These are phyloP conservation scores for Phaeosphaeriaceae sp. DNA, from an alignment of 2,329 filamentous ascomycete species.

Conservation along the genomic window DNA sequence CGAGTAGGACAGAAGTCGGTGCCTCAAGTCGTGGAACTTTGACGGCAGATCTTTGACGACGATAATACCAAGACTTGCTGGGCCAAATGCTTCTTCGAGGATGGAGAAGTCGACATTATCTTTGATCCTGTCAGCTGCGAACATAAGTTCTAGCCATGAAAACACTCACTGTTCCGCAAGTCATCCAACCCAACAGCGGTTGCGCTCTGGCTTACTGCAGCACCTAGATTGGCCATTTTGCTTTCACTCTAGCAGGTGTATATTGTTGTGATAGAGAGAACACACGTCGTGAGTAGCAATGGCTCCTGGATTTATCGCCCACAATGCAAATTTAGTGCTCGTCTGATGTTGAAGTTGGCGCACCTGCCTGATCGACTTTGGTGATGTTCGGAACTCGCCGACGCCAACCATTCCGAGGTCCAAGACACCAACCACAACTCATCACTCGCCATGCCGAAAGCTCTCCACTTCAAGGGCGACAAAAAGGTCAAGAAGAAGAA, in stretches of 20 bases:
- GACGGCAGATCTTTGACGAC: slow-evolving; percentile 85
- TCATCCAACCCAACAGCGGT: slow-evolving; percentile 48
- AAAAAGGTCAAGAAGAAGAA: slow-evolving; percentile 95
- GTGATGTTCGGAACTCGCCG: not conserved
- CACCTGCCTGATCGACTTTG: slow-evolving; percentile 31
- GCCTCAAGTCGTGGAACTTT: slow-evolving; percentile 74
- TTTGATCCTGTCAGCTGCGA: slow-evolving; percentile 41
- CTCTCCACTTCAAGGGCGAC: slow-evolving; percentile 95
- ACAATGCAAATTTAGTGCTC: slow-evolving; percentile 9
- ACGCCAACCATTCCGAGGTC: slow-evolving; percentile 12
- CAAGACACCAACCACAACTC: slow-evolving; percentile 14
- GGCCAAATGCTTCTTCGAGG: slow-evolving; percentile 83
- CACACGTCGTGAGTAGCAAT: not conserved
- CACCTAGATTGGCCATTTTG: slow-evolving; percentile 28
- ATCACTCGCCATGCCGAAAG: slow-evolving; percentile 74
- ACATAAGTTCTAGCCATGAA: not conserved
- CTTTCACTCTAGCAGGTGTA: not conserved
- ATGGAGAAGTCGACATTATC: slow-evolving; percentile 72
- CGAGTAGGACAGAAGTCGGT: slow-evolving; percentile 79
- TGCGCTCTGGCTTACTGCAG: slow-evolving; percentile 31
- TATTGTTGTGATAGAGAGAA: not conserved
- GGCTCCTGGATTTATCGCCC: not conserved
- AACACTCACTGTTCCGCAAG: slow-evolving; percentile 53
- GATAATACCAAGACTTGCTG: slow-evolving; percentile 88
- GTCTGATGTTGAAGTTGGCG: slow-evolving; percentile 18